phyloP scores from a whole-genome alignment of 805 yeast species.

The Barnettozyma californica region DNA sequence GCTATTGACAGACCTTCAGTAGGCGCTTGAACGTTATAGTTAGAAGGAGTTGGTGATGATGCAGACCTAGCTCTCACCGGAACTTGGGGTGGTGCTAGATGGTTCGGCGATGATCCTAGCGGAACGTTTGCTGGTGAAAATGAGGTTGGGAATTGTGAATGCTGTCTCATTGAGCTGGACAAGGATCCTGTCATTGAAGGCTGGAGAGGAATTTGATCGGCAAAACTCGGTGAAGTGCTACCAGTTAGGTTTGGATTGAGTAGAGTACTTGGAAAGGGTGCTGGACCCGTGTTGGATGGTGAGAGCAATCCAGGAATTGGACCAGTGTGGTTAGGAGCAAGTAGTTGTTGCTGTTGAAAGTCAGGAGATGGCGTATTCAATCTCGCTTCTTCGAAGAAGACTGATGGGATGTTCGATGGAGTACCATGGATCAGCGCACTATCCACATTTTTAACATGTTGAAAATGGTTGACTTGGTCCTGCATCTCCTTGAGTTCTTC shows the following conservation, averaged over 20 bases:
- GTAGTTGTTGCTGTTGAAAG: slow-evolving; percentile 4
- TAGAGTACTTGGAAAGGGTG: slow-evolving; percentile 22
- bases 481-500: slow-evolving; percentile 71
- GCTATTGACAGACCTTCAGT: slow-evolving; percentile 8
- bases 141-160: slow-evolving; percentile 8
- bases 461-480: slow-evolving; percentile 68
- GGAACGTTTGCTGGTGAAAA: slow-evolving; percentile 1
- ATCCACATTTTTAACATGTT: slow-evolving; percentile 68
- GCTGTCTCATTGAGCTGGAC: slow-evolving; percentile 19
- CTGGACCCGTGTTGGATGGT: slow-evolving; percentile 16
- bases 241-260: slow-evolving; percentile 4
- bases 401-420: slow-evolving; percentile 46
- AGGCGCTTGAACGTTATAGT: slow-evolving; percentile 1
- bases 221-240: not conserved
- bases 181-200: slow-evolving; percentile 40
- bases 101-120: slow-evolving; percentile 2
- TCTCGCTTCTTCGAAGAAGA: slow-evolving; percentile 27
- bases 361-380: slow-evolving; percentile 16
- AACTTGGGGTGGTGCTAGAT: slow-evolving; percentile 3
- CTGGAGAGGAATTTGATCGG: slow-evolving; percentile 21
- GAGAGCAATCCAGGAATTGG: slow-evolving; percentile 16
- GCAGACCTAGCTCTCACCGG: slow-evolving; percentile 20
- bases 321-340: slow-evolving; percentile 28
- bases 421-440: slow-evolving; percentile 70
- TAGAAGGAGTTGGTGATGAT: slow-evolving; percentile 20